Evolutionary conservation across 257 asterid genomes (phyloP).

Genomic region (Henckelia pumila): DNA sequence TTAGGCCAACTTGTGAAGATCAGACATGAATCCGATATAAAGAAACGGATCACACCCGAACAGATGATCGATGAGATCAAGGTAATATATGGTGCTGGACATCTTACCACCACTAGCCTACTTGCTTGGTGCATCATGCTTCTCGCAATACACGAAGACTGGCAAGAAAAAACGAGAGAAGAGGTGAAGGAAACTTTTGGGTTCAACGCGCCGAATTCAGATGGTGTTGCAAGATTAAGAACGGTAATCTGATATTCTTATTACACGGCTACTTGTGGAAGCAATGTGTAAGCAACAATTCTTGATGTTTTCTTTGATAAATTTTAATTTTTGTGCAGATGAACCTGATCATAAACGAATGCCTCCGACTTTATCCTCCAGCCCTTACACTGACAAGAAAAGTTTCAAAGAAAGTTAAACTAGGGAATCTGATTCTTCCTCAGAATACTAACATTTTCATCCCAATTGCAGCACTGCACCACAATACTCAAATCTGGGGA

Average conservation of each 20-base stretch:
- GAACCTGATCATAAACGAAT: constrained; percentile 65
- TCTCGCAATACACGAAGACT: constrained; percentile 44
- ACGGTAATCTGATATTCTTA: constrained; percentile 27
- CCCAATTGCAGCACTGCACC: constrained; percentile 44
- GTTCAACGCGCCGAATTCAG: constrained; percentile 38
- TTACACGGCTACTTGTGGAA: no score
- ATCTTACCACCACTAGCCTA: constrained; percentile 44
- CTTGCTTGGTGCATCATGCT: constrained; percentile 53
- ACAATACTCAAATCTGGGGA: constrained; percentile 51
- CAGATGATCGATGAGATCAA: constrained; percentile 58
- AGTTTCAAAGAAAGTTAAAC: constrained; percentile 33
- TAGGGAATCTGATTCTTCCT: constrained; percentile 38
- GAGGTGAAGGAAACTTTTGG: constrained; percentile 41
- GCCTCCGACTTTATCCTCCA: constrained; percentile 57
- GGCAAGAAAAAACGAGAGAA: constrained; percentile 65
- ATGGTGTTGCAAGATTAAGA: constrained; percentile 54
- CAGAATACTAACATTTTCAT: constrained; percentile 38
- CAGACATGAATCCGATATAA: constrained; percentile 30
- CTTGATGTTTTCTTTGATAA: background rate
- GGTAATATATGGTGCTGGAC: constrained; percentile 48
- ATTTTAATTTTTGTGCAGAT: constrained; percentile 30
- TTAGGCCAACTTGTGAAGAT: constrained; percentile 48
- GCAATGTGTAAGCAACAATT: background rate
- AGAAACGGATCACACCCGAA: constrained; percentile 39
- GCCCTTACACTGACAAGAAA: constrained; percentile 42